Conservation (phyloP, 805 yeast genomes). For the Tetrapisispora phaffii region DNA sequence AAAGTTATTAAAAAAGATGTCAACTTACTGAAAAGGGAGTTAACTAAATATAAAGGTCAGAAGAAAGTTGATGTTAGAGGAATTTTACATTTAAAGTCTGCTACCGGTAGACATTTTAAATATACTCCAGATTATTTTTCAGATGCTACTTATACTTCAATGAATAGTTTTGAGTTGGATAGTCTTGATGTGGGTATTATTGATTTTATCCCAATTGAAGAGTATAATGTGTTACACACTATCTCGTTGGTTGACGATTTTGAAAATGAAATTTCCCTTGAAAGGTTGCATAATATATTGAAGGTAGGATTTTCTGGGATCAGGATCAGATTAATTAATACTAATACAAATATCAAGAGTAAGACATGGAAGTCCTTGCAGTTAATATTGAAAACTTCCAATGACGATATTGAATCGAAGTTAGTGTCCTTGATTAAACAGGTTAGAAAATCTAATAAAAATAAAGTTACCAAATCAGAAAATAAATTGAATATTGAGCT, state of each 20-base stretch:
- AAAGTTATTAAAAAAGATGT: constrained; percentile 49
- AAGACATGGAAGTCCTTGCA: constrained; percentile 16
- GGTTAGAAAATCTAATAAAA: neutral
- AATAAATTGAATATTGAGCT: neutral
- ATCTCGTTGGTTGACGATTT: constrained; percentile 56
- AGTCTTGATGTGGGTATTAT: constrained; percentile 14
- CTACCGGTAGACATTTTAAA: constrained; percentile 36
- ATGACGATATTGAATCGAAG: constrained; percentile 20
- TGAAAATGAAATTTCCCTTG: constrained; percentile 27
- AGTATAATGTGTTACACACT: constrained; percentile 25
- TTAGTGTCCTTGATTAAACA: neutral
- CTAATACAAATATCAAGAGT: constrained; percentile 10
- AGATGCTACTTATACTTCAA: constrained; percentile 25
- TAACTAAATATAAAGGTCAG: constrained; percentile 7
- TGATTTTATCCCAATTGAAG: constrained; percentile 12
- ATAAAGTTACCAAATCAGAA: neutral
- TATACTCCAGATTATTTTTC: constrained; percentile 41
- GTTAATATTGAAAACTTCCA: constrained; percentile 11
- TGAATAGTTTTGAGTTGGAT: constrained; percentile 15
- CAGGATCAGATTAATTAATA: constrained; percentile 34
- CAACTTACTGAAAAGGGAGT: constrained; percentile 14
- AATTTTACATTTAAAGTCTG: constrained; percentile 24
- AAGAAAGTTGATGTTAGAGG: constrained; percentile 20
- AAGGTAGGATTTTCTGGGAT: constrained; percentile 26
- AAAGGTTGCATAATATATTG: constrained; percentile 35